Percentiles rank a stretch among this genome's conserved stretches.
phyloP scores from a whole-genome alignment of 1,284 basidiomycete genomes.

The Ceratobasidium sp. region DNA sequence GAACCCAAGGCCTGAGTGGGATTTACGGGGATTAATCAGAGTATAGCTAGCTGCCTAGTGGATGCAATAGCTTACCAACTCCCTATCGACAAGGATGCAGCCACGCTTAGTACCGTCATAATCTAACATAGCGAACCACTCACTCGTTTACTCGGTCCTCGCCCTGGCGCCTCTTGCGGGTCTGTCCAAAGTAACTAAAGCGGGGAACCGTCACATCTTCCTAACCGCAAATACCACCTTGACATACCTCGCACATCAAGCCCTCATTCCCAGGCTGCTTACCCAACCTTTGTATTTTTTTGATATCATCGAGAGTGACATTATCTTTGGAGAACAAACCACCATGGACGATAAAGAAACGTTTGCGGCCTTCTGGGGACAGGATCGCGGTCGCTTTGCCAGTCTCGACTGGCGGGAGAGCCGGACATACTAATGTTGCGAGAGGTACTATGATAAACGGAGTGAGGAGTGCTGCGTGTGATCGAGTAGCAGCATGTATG shows the following conservation, averaged over 20 bases:
- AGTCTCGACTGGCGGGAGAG: constrained; percentile 57
- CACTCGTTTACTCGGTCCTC: constrained; percentile 96
- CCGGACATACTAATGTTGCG: constrained; percentile 79
- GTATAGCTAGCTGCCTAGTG: constrained; percentile 24
- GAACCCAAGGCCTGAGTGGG: constrained; percentile 81
- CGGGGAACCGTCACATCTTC: background rate
- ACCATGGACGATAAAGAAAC: constrained; percentile 97
- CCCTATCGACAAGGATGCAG: constrained; percentile 19
- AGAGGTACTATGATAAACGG: constrained; percentile 77
- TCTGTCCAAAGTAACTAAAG: constrained; percentile 89
- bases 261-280: constrained; percentile 95
- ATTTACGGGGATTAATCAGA: background rate
- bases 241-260: constrained; percentile 81
- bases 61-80: constrained; percentile 26
- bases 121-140: constrained; percentile 54
- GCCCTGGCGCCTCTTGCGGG: constrained; percentile 90
- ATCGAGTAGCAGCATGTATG: too few species aligned
- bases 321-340: constrained; percentile 96
- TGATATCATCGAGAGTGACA: constrained; percentile 93
- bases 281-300: constrained; percentile 88
- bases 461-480: background rate
- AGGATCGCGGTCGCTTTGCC: constrained; percentile 71
- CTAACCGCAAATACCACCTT: background rate
- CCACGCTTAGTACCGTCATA: constrained; percentile 2
- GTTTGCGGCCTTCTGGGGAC: constrained; percentile 85